Evolutionary conservation across 78 protist genomes (phyloP).

Genomic region (Monocercomonoides exilis): DNA sequence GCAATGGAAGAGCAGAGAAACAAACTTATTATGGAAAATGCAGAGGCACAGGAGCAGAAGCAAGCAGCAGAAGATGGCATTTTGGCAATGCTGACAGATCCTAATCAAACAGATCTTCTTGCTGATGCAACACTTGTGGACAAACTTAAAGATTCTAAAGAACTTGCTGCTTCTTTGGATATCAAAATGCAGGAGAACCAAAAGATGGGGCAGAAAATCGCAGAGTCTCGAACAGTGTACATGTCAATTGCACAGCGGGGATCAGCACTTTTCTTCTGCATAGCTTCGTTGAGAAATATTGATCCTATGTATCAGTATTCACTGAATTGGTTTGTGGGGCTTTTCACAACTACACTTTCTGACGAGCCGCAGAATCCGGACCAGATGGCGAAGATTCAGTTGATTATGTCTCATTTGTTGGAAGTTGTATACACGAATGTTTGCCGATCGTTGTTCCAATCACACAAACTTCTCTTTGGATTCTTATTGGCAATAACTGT

Average conservation of each 20-base stretch:
- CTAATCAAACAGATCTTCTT: slow-evolving; percentile 33
- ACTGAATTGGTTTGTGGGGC: slow-evolving; percentile 45
- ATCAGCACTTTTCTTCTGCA: slow-evolving; percentile 49
- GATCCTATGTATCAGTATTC: slow-evolving; percentile 64
- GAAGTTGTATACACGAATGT: slow-evolving; percentile 33
- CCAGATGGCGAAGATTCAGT: slow-evolving; percentile 20
- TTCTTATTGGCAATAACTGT: slow-evolving; percentile 44
- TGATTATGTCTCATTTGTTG: slow-evolving; percentile 24
- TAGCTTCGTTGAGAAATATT: slow-evolving; percentile 20
- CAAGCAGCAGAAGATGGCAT: slow-evolving; percentile 41
- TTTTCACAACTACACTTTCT: slow-evolving; percentile 30
- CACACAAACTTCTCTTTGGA: slow-evolving; percentile 58
- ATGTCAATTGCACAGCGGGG: slow-evolving; percentile 42
- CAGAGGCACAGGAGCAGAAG: slow-evolving; percentile 19
- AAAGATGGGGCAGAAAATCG: slow-evolving; percentile 18
- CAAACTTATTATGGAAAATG: slow-evolving; percentile 8
- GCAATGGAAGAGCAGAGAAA: slow-evolving; percentile 39
- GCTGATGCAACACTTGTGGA: slow-evolving; percentile 47
- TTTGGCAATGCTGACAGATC: slow-evolving; percentile 28
- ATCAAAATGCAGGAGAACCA: slow-evolving; percentile 34
- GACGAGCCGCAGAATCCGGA: background rate
- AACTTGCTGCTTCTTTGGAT: background rate
- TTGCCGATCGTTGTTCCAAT: slow-evolving; percentile 51
- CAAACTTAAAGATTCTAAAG: slow-evolving; percentile 45
- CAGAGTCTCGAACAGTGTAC: slow-evolving; percentile 44